Conservation (phyloP, 371 early-diverging fungal genomes). For the Circinella minor region DNA sequence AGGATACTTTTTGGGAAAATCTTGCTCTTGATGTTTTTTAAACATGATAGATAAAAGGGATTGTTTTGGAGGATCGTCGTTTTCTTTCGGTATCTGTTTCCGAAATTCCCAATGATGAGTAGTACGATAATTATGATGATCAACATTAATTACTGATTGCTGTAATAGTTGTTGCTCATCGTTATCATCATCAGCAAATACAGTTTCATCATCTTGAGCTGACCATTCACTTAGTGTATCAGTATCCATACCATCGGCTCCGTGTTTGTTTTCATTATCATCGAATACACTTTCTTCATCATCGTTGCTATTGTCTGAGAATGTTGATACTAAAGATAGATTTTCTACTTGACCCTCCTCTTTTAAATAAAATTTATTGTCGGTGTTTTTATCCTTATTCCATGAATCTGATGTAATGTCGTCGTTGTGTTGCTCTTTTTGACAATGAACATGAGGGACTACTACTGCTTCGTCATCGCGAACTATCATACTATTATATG, state of each 20-base stretch:
- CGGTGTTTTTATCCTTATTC: too few relatives aligned
- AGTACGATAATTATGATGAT: slow-evolving; percentile 3
- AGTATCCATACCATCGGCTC: background rate
- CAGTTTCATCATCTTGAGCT: slow-evolving; percentile 14
- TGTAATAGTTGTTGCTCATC: too few relatives aligned
- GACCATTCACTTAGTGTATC: slow-evolving; percentile 7
- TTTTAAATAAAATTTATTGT: too few relatives aligned
- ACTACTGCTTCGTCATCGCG: too few relatives aligned
- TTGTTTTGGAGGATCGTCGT: slow-evolving; percentile 5
- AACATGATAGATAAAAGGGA: slow-evolving; percentile 16
- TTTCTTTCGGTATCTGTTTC: background rate
- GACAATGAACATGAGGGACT: background rate
- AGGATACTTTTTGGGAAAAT: slow-evolving; percentile 18
- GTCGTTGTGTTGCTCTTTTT: too few relatives aligned
- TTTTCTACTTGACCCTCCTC: too few relatives aligned
- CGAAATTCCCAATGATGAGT: background rate
- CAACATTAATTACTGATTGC: background rate
- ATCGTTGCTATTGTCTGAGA: too few relatives aligned
- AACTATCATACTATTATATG: too few relatives aligned
- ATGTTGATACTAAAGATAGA: too few relatives aligned
- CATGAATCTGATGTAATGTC: too few relatives aligned
- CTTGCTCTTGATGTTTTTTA: background rate
- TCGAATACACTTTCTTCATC: background rate
- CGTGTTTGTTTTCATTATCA: background rate
- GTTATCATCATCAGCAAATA: slow-evolving; percentile 9